phyloP scores from a whole-genome alignment of 495 filamentous ascomycete species.

The Umbilicaria muhlenbergii region DNA sequence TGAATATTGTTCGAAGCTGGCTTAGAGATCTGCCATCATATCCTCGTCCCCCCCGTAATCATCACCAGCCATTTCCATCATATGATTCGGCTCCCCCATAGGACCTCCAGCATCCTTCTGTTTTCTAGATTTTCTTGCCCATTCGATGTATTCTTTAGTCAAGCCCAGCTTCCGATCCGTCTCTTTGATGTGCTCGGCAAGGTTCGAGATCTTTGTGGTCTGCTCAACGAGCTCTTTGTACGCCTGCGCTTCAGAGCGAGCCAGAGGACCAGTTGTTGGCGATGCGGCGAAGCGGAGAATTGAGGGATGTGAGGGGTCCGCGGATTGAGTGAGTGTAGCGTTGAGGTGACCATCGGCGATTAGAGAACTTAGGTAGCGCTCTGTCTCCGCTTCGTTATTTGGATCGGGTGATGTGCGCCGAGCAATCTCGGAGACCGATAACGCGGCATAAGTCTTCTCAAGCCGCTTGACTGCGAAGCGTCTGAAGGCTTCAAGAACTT shows the following conservation, averaged over 20 bases:
- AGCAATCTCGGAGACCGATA: constrained; percentile 28
- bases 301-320: constrained; percentile 26
- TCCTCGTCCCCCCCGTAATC: constrained; percentile 45
- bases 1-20: too few species aligned
- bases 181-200: constrained; percentile 27
- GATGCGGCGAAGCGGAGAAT: constrained; percentile 21
- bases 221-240: constrained; percentile 23
- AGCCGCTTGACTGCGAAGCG: constrained; percentile 27
- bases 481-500: constrained; percentile 32
- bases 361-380: constrained; percentile 32
- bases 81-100: constrained; percentile 12
- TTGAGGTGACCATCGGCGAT: constrained; percentile 39
- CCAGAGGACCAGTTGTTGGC: constrained; percentile 6
- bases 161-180: constrained; percentile 39
- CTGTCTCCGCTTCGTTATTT: constrained; percentile 26
- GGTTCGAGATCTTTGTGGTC: constrained; percentile 20
- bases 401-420: constrained; percentile 20
- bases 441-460: constrained; percentile 29
- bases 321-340: constrained; percentile 33
- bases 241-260: constrained; percentile 28
- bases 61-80: constrained; percentile 17
- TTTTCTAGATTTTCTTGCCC: constrained; percentile 29
- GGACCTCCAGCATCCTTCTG: constrained; percentile 15
- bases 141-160: constrained; percentile 43
- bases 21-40: constrained; percentile 41